Base-by-base conservation (phyloP, 2,329 filamentous ascomycete species). In the Xylaria sp. region DNA sequence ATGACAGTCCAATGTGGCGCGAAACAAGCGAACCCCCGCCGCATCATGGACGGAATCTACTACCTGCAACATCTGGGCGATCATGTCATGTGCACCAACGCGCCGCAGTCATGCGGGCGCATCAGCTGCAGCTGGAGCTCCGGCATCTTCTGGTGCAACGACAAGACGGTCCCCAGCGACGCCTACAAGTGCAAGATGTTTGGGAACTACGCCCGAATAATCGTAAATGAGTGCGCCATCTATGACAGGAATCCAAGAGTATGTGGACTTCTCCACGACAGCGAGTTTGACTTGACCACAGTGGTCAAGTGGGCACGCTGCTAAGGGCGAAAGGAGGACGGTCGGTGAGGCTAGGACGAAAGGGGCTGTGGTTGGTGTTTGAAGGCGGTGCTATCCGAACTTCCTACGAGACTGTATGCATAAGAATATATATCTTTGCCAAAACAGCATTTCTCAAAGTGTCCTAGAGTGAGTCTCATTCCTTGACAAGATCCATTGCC, bases 111-210 rank as follows among this genome's bases (percentile, higher is more conserved):
- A 3, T 69, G 63, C 25, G 63, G 63, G 5, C 63, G 63, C 20
- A 61, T 70, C 41, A 70, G 68, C 56, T 70, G 68, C 25, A 70
- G 68, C 25, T 64, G 37, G 25, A 46, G 39, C 1, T 44, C 63
- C 3, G 66, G 28, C 15, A 68, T 68, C 39, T 52, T n/a, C n/a
- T 23, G 13, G 48, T 66, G 64, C 46, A 63, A 70, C 25, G 39
- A 54, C 28, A 60, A 44, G 13, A 10, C 3, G 0, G 25, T 12
- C 10, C 1, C 18, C n/a, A 39, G 51, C 15, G 23, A 25, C 6
- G 4, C 20, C 6, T 39, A 37, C 55, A 34, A n/a, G 37, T 69
- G 67, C 58, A 66, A 44, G 1, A 55, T 44, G 25, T 63, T 69
- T 32, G 67, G 23, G 1, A 1, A 15, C 1, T 66, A 66, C 41